Evolutionary conservation across 2,329 filamentous ascomycete species (phyloP).

Genomic region (Hypoxylon sp.): DNA sequence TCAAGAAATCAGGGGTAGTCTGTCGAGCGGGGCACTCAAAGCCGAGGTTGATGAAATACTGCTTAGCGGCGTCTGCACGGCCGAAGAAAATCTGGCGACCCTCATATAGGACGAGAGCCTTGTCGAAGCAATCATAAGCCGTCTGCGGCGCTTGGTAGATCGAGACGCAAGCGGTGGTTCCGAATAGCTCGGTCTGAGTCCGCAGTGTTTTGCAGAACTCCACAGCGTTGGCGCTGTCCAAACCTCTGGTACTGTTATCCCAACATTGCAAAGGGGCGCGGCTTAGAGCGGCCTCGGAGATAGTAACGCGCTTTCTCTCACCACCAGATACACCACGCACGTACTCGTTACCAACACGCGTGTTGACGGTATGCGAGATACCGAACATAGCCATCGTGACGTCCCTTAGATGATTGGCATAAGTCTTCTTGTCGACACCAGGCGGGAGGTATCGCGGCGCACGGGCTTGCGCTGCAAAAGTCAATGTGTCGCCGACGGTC

Average conservation of each 20-base stretch:
- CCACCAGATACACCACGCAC: constrained; percentile 81
- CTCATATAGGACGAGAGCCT: constrained; percentile 71
- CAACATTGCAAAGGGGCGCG: constrained; percentile 74
- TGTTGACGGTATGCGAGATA: constrained; percentile 80
- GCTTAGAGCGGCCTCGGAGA: constrained; percentile 72
- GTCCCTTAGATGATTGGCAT: constrained; percentile 75
- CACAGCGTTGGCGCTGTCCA: constrained; percentile 82
- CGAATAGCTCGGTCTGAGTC: constrained; percentile 74
- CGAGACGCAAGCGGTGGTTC: constrained; percentile 76
- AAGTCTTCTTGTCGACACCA: constrained; percentile 68
- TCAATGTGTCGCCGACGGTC: constrained; percentile 83
- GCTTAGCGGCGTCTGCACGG: constrained; percentile 69
- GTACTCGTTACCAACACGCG: constrained; percentile 81
- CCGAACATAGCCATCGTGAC: constrained; percentile 83
- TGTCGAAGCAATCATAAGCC: constrained; percentile 76
- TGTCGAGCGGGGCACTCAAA: constrained; percentile 77
- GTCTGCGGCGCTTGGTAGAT: constrained; percentile 80
- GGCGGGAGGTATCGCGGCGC: constrained; percentile 73
- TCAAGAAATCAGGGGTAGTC: constrained; percentile 80
- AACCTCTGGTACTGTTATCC: constrained; percentile 81
- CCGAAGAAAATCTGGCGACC: constrained; percentile 76
- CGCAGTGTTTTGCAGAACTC: constrained; percentile 81
- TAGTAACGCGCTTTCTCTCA: constrained; percentile 78
- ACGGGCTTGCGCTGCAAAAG: constrained; percentile 80
- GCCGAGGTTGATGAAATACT: constrained; percentile 77